Conservation (phyloP, 371 early-diverging fungal species). For the Rhizomucor pusillus region DNA sequence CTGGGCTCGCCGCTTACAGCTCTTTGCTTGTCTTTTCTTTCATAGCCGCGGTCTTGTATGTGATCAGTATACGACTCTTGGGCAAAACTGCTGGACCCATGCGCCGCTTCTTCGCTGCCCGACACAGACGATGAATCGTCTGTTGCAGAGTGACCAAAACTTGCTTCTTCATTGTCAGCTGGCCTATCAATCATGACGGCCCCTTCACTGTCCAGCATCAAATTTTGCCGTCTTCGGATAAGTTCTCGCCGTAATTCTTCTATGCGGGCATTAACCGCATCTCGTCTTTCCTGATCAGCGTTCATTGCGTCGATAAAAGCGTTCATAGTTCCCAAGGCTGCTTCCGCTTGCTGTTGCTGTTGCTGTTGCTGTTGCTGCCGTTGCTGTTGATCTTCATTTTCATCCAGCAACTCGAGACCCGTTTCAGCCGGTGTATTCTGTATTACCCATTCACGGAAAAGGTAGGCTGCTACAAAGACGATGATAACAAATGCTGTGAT, state of each 20-base stretch:
- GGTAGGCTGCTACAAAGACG: constrained; percentile 73
- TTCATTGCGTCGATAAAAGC: no score
- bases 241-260: constrained; percentile 9
- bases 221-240: constrained; percentile 6
- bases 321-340: no score
- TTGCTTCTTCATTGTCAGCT: no score
- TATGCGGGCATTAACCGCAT: constrained; percentile 8
- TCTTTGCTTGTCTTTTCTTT: not conserved
- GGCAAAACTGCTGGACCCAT: no score
- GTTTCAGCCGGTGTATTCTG: constrained; percentile 65
- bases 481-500: constrained; percentile 75
- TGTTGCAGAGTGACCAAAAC: no score
- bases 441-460: constrained; percentile 85
- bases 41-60: no score
- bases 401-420: constrained; percentile 18
- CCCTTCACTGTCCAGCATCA: not conserved
- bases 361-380: not conserved
- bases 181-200: not conserved
- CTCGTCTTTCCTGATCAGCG: not conserved
- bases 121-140: no score
- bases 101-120: no score
- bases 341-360: constrained; percentile 2
- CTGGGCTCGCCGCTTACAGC: not conserved
- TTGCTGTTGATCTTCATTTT: constrained; percentile 9
- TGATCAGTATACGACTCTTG: no score